Evolutionary conservation across 2,329 filamentous ascomycete genomes (phyloP), one percentile per base, ranked within the genome.

Genomic region (Proliferodiscus dingleyae): DNA sequence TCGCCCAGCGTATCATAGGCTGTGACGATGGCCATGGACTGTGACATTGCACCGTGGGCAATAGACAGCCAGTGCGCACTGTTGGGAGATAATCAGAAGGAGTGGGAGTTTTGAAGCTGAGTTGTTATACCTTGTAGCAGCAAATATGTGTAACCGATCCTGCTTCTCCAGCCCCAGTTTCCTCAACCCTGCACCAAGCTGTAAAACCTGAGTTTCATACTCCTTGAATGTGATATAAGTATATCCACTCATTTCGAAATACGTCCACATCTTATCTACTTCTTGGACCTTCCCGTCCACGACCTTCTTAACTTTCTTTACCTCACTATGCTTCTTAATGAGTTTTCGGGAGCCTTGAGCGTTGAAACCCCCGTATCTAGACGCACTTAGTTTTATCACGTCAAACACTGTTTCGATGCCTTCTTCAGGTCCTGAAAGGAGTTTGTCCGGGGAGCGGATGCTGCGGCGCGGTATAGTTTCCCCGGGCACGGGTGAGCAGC

Each of bases 1-100:
- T 87, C 78, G 44, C 89, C 89, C 37, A 95, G 81, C 18, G 89
- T 94, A 66, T 95, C 89, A 68, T 95, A 95, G 41, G 89, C 89
- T 33, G 90, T 96, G 41, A 95, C 90, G 54, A 95, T 89, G 49
- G 86, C 80, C 63, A 95, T 80, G 37, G 87, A 89, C 67, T 95
- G 90, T 15, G 89, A 90, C 26, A 83, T 69, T 45, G 71, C 69
- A 41, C 65, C 72, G 57, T 76, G 73, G 15, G 71, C 71, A 58
- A 68, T 68, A 53, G 68, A 64, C 19, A 76, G 61, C 73, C 73
- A 76, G 61, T 55, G 50, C 21, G 51, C 45, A 44, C 54, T 56
- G 19, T 23, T 22, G 18, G 10, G 7, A 4, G 15, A 8, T 10
- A 2, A 29, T 18, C 16, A 11, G 36, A 15, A 22, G n/a, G n/a